phyloP scores from a whole-genome alignment of 257 asterid species.

The Pogostemon cablin region DNA sequence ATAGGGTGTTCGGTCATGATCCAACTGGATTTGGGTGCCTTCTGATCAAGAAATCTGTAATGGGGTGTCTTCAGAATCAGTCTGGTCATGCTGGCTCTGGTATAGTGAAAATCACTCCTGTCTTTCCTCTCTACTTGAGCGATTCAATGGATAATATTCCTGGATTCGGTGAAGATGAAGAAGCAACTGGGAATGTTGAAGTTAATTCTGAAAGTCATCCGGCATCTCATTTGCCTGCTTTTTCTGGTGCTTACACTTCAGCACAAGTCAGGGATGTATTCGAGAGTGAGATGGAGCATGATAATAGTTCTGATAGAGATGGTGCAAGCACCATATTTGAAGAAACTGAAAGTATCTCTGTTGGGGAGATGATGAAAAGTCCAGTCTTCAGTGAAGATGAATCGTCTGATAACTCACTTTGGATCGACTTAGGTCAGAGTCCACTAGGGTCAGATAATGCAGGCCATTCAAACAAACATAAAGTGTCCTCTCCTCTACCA shows the following conservation, averaged over 20 bases:
- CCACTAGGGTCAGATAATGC: conserved; percentile 68
- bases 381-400: conserved; percentile 91
- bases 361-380: conserved; percentile 88
- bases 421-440: conserved; percentile 91
- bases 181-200: conserved; percentile 55
- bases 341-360: conserved; percentile 77
- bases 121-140: conserved; percentile 77
- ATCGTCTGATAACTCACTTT: conserved; percentile 81
- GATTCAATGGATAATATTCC: conserved; percentile 83
- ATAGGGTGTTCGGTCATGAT: conserved; percentile 87
- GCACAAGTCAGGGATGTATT: conserved; percentile 92
- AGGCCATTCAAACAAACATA: conserved; percentile 53
- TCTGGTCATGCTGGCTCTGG: conserved; percentile 87
- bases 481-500: conserved; percentile 65
- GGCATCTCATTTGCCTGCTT: conserved; percentile 76
- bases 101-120: conserved; percentile 79
- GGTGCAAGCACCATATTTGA: conserved; percentile 87
- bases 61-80: conserved; percentile 76
- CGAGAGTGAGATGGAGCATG: conserved; percentile 82
- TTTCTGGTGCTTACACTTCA: conserved; percentile 94
- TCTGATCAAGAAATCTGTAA: conserved; percentile 83
- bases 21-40: conserved; percentile 96
- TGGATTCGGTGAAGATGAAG: conserved; percentile 71
- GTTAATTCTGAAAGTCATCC: conserved; percentile 52
- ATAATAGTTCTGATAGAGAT: conserved; percentile 78